These are phyloP conservation scores for Opeltia flavorubescens DNA, from an alignment of 495 filamentous ascomycete species.

Conservation along the genomic window DNA sequence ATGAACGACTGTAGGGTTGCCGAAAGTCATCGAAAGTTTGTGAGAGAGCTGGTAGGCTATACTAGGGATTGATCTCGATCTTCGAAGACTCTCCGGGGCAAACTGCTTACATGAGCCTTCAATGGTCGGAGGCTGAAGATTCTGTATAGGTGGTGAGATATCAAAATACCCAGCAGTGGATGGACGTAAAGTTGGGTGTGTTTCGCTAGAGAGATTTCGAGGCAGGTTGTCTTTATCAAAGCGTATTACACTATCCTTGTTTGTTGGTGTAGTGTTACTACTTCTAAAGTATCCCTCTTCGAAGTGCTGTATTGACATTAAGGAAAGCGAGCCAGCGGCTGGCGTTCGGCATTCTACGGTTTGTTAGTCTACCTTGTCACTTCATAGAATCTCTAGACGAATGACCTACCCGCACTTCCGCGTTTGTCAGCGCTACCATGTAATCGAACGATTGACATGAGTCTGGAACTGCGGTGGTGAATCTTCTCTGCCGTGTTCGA, in stretches of 20 bases:
- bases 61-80: conserved; percentile 15
- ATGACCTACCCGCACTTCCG: not conserved
- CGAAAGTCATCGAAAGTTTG: conserved; percentile 36
- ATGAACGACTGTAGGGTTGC: conserved; percentile 39
- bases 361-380: not conserved
- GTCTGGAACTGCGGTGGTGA: conserved; percentile 23
- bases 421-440: conserved; percentile 14
- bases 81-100: conserved; percentile 1
- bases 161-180: not conserved
- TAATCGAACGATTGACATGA: conserved; percentile 25
- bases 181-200: not conserved
- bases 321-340: not conserved
- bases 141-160: not conserved
- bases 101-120: not conserved
- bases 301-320: not conserved
- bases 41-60: conserved; percentile 32
- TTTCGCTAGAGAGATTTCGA: conserved; percentile 6
- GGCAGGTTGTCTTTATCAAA: not conserved
- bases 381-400: not conserved
- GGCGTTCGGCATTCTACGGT: not conserved
- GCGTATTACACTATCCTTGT: not conserved
- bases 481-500: conserved; percentile 14
- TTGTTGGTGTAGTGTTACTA: not conserved
- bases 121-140: not conserved
- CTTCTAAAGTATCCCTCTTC: not conserved